These are phyloP conservation scores for Pseudopithomyces chartarum DNA, from an alignment of 2,329 filamentous ascomycete species.

Conservation along the genomic window DNA sequence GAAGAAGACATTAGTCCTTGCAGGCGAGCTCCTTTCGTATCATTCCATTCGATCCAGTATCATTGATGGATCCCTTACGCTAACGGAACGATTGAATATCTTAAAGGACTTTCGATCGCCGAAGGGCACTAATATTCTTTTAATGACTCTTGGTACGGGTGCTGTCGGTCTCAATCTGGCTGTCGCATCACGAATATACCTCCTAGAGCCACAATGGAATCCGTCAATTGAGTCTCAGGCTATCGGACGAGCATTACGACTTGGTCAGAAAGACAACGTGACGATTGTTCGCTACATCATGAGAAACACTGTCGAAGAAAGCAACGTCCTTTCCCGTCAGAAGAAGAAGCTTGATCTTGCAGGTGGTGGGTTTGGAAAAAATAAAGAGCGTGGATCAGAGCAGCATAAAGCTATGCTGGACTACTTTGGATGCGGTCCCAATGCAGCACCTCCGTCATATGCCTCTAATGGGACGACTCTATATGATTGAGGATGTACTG, in stretches of 20 bases:
- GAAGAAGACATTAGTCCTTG: conserved; percentile 40
- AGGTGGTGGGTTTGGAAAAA: conserved; percentile 5
- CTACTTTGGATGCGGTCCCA: too few relatives aligned
- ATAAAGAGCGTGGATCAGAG: neutral
- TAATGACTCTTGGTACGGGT: conserved; percentile 29
- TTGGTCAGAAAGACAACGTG: conserved; percentile 28
- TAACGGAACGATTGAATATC: conserved; percentile 15
- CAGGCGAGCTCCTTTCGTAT: conserved; percentile 26
- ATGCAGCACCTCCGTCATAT: too few relatives aligned
- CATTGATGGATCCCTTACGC: conserved; percentile 20
- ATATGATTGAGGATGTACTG: too few relatives aligned
- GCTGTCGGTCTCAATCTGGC: conserved; percentile 19
- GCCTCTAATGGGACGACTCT: too few relatives aligned
- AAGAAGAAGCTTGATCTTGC: conserved; percentile 1
- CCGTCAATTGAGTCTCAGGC: conserved; percentile 33
- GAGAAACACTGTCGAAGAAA: conserved; percentile 28
- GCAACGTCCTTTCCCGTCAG: conserved; percentile 2
- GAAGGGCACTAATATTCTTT: conserved; percentile 19
- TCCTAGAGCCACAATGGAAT: conserved; percentile 38
- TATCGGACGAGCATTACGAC: conserved; percentile 23
- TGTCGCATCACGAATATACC: conserved; percentile 20
- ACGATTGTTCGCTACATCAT: conserved; percentile 31
- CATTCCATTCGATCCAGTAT: conserved; percentile 24
- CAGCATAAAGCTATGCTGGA: too few relatives aligned
- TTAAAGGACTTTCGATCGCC: conserved; percentile 17